phyloP scores from a whole-genome alignment of 495 filamentous ascomycete genomes.

The Aspergillus hancockii region DNA sequence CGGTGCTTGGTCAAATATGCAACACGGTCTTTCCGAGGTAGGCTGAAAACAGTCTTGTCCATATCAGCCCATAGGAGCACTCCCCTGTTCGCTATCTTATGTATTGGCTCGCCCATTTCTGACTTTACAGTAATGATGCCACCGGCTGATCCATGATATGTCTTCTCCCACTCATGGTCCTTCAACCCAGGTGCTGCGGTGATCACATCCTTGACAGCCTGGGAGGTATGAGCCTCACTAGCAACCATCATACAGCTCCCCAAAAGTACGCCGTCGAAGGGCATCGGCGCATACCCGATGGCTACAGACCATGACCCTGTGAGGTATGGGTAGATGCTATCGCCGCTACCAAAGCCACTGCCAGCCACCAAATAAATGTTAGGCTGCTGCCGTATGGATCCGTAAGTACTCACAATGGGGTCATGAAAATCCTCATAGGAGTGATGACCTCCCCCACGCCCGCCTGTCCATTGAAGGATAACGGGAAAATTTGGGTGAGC shows the following conservation, averaged over 20 bases:
- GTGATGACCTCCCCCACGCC: conserved; percentile 53
- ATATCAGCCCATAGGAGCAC: conserved; percentile 41
- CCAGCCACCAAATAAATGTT: conserved; percentile 53
- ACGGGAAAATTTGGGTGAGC: conserved; percentile 47
- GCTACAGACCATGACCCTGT: conserved; percentile 44
- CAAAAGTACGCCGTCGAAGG: conserved; percentile 50
- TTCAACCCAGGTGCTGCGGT: conserved; percentile 28
- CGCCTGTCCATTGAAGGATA: conserved; percentile 54
- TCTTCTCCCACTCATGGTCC: conserved; percentile 32
- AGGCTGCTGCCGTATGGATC: conserved; percentile 40
- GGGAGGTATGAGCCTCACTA: conserved; percentile 40
- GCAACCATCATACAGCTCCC: conserved; percentile 54
- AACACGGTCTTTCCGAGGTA: conserved; percentile 28
- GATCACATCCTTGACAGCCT: conserved; percentile 32
- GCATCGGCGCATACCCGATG: conserved; percentile 46
- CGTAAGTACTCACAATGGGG: conserved; percentile 47
- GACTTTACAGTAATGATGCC: conserved; percentile 42
- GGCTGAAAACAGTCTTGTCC: conserved; percentile 38
- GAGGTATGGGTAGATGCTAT: conserved; percentile 51
- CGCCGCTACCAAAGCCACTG: conserved; percentile 48
- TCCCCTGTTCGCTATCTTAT: conserved; percentile 42
- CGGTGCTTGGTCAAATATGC: conserved; percentile 26
- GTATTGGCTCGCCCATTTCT: conserved; percentile 47
- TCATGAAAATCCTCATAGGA: conserved; percentile 55
- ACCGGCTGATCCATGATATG: conserved; percentile 27